Evolutionary conservation across 768 basidiomycete genomes (phyloP).

Genomic region (Phanerochaete sordida): DNA sequence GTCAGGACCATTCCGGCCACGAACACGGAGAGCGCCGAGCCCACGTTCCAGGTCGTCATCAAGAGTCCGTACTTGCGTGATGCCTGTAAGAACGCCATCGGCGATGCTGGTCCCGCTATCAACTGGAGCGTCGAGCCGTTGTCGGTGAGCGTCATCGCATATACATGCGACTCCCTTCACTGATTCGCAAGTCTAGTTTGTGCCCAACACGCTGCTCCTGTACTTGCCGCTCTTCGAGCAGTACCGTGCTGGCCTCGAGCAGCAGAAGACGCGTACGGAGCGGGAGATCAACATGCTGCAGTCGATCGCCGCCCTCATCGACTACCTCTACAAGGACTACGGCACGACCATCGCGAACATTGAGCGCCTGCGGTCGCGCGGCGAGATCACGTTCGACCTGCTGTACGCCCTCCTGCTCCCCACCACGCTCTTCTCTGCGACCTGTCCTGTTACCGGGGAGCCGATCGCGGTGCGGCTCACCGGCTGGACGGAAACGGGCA

Average conservation of each 20-base stretch:
- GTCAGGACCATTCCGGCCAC: conserved; percentile 48
- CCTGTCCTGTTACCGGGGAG: conserved; percentile 52
- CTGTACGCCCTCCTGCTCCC: conserved; percentile 56
- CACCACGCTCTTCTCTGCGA: conserved; percentile 44
- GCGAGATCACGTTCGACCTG: conserved; percentile 55
- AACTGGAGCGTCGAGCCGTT: conserved; percentile 60
- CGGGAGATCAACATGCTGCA: neutral
- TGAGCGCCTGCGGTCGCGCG: conserved; percentile 44
- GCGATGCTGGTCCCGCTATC: conserved; percentile 51
- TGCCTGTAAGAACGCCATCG: conserved; percentile 55
- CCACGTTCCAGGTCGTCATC: conserved; percentile 50
- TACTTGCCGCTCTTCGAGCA: conserved; percentile 44
- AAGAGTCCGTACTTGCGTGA: conserved; percentile 57
- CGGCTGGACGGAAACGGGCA: conserved; percentile 28
- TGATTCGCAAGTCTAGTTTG: conserved; percentile 45
- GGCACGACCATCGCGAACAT: conserved; percentile 43
- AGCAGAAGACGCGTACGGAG: neutral
- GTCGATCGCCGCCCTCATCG: neutral
- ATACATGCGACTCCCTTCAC: neutral
- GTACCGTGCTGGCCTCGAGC: conserved; percentile 34
- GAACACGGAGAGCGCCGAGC: conserved; percentile 30
- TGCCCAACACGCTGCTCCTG: conserved; percentile 50
- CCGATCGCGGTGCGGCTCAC: conserved; percentile 46
- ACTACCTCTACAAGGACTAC: conserved; percentile 48
- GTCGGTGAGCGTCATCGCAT: conserved; percentile 32